Evolutionary conservation across 495 filamentous ascomycete genomes (phyloP).

Genomic region (Aspergillus biplanus): DNA sequence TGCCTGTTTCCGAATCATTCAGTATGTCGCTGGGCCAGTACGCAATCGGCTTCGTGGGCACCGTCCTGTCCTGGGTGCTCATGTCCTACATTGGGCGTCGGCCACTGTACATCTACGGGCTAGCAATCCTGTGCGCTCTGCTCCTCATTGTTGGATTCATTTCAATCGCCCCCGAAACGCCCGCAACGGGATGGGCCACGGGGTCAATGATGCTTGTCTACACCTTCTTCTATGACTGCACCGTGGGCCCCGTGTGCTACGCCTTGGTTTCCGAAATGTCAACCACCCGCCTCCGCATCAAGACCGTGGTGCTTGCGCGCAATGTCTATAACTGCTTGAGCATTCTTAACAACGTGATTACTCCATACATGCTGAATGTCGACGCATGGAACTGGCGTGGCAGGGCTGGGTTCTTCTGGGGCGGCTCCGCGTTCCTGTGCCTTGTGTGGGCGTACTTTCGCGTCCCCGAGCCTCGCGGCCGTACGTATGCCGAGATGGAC

Average conservation of each 20-base stretch:
- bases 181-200: conserved; percentile 32
- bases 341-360: conserved; percentile 63
- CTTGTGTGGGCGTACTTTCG: conserved; percentile 54
- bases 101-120: conserved; percentile 64
- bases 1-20: conserved; percentile 58
- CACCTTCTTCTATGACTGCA: conserved; percentile 66
- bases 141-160: conserved; percentile 60
- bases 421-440: conserved; percentile 48
- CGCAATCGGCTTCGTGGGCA: conserved; percentile 65
- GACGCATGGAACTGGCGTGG: conserved; percentile 63
- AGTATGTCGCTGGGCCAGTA: conserved; percentile 69
- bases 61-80: conserved; percentile 67
- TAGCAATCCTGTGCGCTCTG: conserved; percentile 57
- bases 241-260: conserved; percentile 64
- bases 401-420: conserved; percentile 70
- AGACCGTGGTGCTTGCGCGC: conserved; percentile 64
- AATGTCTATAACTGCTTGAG: conserved; percentile 58
- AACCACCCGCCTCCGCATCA: conserved; percentile 59
- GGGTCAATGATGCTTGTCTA: conserved; percentile 64
- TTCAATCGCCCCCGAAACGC: conserved; percentile 52
- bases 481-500: conserved; percentile 64
- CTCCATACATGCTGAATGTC: conserved; percentile 69
- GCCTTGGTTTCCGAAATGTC: conserved; percentile 66
- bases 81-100: conserved; percentile 67
- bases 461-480: conserved; percentile 63